Conservation (phyloP, 148 eudicot genomes). For the Rhododendron simsii region DNA sequence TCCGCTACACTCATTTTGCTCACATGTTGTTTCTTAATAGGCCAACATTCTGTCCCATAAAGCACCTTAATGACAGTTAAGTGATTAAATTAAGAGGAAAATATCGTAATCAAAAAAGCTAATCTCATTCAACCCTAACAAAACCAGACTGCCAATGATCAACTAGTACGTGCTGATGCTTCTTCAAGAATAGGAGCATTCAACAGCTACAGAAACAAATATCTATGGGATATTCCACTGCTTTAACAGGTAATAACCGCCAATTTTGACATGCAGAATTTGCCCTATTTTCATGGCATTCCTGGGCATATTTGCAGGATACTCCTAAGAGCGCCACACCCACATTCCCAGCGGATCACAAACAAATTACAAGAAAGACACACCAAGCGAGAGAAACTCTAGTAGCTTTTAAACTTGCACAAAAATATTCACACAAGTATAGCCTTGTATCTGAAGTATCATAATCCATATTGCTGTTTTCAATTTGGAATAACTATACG, state of each 20-base stretch:
- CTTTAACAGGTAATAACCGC: not conserved
- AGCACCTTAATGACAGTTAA: not conserved
- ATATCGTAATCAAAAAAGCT: not conserved
- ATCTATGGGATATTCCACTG: not conserved
- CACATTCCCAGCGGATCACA: not conserved
- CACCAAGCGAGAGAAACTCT: not conserved
- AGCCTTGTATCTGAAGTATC: not conserved
- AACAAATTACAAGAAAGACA: not conserved
- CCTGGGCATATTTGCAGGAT: not conserved
- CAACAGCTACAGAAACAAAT: not conserved
- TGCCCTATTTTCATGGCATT: not conserved
- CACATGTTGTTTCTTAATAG: no score
- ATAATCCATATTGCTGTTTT: not conserved
- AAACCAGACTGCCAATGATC: not conserved
- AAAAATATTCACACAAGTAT: not conserved
- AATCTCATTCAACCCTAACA: not conserved
- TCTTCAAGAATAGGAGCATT: slow-evolving; percentile 1
- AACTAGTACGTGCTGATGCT: not conserved
- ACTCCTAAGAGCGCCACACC: not conserved
- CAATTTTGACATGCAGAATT: not conserved
- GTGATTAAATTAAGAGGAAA: not conserved
- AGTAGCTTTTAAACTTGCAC: not conserved
- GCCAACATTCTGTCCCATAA: no score
- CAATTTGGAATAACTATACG: not conserved
- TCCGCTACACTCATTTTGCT: no score